Conservation (phyloP, 805 yeast genomes). For the Wickerhamiella brachini region DNA sequence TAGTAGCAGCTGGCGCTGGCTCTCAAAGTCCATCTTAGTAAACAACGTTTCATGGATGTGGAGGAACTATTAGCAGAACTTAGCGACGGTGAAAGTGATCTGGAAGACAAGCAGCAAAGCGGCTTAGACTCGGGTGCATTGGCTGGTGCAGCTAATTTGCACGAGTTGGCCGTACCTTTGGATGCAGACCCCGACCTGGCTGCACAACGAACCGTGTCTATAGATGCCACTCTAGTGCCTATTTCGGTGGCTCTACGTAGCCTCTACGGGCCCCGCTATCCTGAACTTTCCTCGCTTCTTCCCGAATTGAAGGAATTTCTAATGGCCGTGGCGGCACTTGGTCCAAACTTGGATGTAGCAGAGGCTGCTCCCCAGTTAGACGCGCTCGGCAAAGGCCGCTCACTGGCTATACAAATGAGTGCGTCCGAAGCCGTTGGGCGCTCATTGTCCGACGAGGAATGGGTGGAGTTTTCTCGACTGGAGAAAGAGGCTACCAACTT, state of each 20-base stretch:
- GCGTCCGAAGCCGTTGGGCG: constrained; percentile 36
- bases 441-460: constrained; percentile 23
- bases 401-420: constrained; percentile 62
- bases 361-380: constrained; percentile 14
- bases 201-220: constrained; percentile 33
- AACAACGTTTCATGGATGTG: constrained; percentile 5
- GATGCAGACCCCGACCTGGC: neutral
- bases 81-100: constrained; percentile 14
- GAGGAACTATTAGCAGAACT: constrained; percentile 30
- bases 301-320: constrained; percentile 51
- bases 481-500: neutral
- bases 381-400: constrained; percentile 46
- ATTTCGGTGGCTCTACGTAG: constrained; percentile 37
- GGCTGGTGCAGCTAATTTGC: no score
- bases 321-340: constrained; percentile 35
- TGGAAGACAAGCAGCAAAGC: no score
- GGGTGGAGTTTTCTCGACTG: constrained; percentile 25
- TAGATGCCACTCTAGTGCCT: constrained; percentile 39
- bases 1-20: constrained; percentile 44
- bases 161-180: no score
- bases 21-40: constrained; percentile 30
- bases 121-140: no score
- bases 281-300: constrained; percentile 54
- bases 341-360: constrained; percentile 23
- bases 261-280: constrained; percentile 48